Evolutionary conservation across 1,284 basidiomycete species (phyloP).

Genomic region (Cryptococcus floricola): DNA sequence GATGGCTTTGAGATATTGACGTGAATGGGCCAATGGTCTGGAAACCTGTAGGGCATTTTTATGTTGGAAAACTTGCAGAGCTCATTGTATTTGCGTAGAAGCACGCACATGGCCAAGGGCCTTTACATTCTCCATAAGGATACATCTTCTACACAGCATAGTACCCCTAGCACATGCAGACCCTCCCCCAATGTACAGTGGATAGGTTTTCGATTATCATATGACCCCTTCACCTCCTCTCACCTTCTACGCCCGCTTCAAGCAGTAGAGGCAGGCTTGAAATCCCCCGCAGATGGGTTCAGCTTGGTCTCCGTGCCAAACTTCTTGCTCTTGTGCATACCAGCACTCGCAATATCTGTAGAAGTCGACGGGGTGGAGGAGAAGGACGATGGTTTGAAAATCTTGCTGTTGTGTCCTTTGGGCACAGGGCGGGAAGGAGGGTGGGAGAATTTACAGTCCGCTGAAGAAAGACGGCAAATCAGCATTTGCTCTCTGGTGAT

Average conservation of each 20-base stretch:
- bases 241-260: neutral
- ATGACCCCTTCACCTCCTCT: neutral
- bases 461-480: slow-evolving; percentile 8
- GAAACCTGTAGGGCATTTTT: no score
- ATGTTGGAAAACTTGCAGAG: no score
- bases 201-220: no score
- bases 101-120: no score
- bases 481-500: neutral
- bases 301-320: slow-evolving; percentile 21
- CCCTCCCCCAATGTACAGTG: no score
- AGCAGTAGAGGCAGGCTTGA: slow-evolving; percentile 23
- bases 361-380: neutral
- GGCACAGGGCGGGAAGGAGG: slow-evolving; percentile 29
- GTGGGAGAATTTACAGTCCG: slow-evolving; percentile 41
- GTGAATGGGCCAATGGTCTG: neutral
- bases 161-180: no score
- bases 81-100: no score
- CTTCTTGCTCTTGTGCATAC: slow-evolving; percentile 35
- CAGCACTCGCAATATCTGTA: slow-evolving; percentile 14
- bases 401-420: slow-evolving; percentile 6
- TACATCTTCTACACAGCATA: no score
- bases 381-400: neutral
- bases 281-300: slow-evolving; percentile 31
- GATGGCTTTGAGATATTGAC: slow-evolving; percentile 65
- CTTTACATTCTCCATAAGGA: no score